These are phyloP conservation scores for Saccharomycopsis microspora DNA, from an alignment of 805 yeast genomes.

Conservation along the genomic window DNA sequence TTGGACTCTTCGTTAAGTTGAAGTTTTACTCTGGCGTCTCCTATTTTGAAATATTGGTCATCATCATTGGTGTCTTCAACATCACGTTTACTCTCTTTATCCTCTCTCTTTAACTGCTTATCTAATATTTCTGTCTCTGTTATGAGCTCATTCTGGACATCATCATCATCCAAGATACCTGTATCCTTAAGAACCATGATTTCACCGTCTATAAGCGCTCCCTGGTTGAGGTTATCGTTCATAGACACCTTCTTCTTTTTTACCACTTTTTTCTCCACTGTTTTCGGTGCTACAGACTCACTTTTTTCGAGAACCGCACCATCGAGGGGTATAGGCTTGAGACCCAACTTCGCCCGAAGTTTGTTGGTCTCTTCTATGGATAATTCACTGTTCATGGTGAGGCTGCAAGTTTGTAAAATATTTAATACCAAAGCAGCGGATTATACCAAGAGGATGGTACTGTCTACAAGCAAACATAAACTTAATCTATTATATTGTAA, in stretches of 20 bases:
- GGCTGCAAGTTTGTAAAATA: neutral
- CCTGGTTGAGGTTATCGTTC: neutral
- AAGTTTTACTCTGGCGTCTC: constrained; percentile 12
- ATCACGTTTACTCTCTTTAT: constrained; percentile 13
- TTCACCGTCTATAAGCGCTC: constrained; percentile 22
- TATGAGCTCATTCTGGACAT: constrained; percentile 23
- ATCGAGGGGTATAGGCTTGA: constrained; percentile 26
- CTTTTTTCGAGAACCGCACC: neutral
- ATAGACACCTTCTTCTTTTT: neutral
- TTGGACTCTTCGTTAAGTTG: constrained; percentile 1
- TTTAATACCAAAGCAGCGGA: too few relatives aligned
- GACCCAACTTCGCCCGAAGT: constrained; percentile 32
- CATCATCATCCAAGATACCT: constrained; percentile 23
- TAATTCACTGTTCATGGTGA: constrained; percentile 5
- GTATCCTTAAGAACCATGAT: constrained; percentile 36
- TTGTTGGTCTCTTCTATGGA: constrained; percentile 38
- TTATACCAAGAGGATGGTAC: too few relatives aligned
- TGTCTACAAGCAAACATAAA: too few relatives aligned
- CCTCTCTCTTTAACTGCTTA: constrained; percentile 18
- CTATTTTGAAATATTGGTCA: constrained; percentile 18
- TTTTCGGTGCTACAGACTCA: neutral
- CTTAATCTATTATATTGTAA: too few relatives aligned
- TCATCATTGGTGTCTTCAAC: constrained; percentile 5
- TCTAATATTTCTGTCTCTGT: constrained; percentile 23
- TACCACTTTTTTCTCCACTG: neutral